Conservation (phyloP, 2,329 filamentous ascomycete genomes). For the Apiospora koreana region DNA sequence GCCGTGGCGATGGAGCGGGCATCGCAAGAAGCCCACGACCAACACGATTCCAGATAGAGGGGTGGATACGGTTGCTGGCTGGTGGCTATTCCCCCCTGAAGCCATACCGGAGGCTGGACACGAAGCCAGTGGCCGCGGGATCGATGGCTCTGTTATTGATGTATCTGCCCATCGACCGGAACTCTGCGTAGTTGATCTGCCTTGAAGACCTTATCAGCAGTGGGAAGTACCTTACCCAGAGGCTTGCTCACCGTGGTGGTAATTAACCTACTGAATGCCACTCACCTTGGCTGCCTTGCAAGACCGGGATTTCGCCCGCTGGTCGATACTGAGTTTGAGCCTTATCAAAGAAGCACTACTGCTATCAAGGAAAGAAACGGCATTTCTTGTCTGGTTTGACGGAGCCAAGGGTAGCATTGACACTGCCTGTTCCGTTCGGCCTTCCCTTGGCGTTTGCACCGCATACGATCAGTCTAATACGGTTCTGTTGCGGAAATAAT, state of each 20-base stretch:
- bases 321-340: not conserved
- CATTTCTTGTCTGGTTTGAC: not conserved
- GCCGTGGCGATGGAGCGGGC: not conserved
- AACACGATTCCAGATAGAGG: not conserved
- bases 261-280: not conserved
- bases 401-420: not conserved
- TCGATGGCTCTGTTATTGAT: not conserved
- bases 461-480: not conserved
- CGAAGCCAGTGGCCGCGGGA: not conserved
- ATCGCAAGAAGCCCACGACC: not conserved
- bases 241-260: not conserved
- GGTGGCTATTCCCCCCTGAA: slow-evolving; percentile 5
- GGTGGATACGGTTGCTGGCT: not conserved
- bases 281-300: not conserved
- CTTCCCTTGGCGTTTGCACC: not conserved
- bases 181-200: slow-evolving; percentile 5
- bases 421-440: not conserved
- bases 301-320: not conserved
- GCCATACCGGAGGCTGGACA: not conserved
- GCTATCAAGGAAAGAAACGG: not conserved
- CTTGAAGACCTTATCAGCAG: not conserved
- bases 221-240: not conserved
- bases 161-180: slow-evolving; percentile 4
- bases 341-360: not conserved
- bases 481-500: not conserved